Percentiles rank a stretch among this genome's conserved stretches.
These are phyloP conservation scores for Fraxinus floribunda DNA, from an alignment of 305 asterid genomes.

Conservation along the genomic window DNA sequence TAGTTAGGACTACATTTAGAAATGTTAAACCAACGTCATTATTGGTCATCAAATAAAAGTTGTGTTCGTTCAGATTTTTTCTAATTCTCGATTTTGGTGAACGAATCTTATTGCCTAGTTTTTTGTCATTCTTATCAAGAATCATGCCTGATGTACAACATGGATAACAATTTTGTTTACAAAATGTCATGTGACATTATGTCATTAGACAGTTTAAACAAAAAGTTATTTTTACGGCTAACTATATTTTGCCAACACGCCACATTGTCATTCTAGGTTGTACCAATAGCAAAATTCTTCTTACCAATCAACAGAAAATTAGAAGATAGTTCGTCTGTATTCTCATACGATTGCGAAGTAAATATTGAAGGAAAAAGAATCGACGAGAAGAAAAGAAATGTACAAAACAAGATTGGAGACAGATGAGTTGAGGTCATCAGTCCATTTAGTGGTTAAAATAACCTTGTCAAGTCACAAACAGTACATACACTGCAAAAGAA, in stretches of 20 bases:
- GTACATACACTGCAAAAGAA: neutral
- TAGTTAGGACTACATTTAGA: neutral
- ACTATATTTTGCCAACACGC: too few species aligned
- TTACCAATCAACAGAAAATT: neutral
- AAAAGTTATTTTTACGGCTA: too few species aligned
- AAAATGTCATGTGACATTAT: too few species aligned
- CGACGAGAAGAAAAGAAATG: neutral
- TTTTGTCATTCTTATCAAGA: neutral
- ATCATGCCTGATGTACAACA: too few species aligned
- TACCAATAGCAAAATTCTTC: neutral
- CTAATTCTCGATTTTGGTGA: neutral
- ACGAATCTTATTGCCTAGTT: neutral
- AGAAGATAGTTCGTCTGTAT: neutral
- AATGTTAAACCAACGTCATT: neutral
- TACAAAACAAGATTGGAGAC: constrained; percentile 19
- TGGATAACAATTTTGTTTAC: too few species aligned
- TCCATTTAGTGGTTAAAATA: constrained; percentile 40
- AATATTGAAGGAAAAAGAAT: neutral
- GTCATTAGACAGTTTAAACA: too few species aligned
- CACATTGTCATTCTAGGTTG: too few species aligned
- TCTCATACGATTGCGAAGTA: neutral
- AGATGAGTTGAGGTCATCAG: constrained; percentile 31
- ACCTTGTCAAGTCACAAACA: constrained; percentile 33
- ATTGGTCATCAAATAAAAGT: neutral
- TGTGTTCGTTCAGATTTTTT: neutral